Evolutionary conservation across 2,329 filamentous ascomycete genomes (phyloP).

Genomic region (Fusarium sp.): DNA sequence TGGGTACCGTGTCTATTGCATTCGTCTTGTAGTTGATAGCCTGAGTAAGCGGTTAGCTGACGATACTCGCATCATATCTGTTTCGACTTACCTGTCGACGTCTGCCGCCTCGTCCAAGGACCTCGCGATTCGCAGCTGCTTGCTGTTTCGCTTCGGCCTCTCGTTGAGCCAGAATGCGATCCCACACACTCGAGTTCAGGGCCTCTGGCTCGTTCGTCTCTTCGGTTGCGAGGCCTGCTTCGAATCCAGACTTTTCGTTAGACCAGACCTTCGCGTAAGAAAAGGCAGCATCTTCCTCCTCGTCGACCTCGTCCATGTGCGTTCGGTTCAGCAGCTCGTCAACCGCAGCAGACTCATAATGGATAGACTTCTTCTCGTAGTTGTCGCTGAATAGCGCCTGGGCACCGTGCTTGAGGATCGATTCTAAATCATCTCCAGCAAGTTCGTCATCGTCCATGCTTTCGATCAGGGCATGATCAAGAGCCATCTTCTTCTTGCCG

Average conservation of each 20-base stretch:
- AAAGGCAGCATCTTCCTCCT: slow-evolving; percentile 83
- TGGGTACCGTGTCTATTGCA: slow-evolving; percentile 21
- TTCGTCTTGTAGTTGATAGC: slow-evolving; percentile 51
- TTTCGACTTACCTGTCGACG: slow-evolving; percentile 60
- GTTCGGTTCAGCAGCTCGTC: slow-evolving; percentile 91
- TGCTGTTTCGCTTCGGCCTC: slow-evolving; percentile 82
- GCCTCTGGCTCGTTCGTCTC: slow-evolving; percentile 64
- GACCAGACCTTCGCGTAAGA: slow-evolving; percentile 93
- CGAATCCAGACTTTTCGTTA: slow-evolving; percentile 78
- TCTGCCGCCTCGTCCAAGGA: slow-evolving; percentile 87
- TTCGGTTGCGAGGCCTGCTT: slow-evolving; percentile 69
- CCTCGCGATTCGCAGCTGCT: slow-evolving; percentile 74
- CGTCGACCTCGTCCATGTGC: slow-evolving; percentile 78
- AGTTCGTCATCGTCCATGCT: slow-evolving; percentile 88
- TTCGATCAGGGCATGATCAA: slow-evolving; percentile 95
- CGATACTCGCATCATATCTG: neutral
- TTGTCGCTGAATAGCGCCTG: slow-evolving; percentile 86
- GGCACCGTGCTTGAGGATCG: slow-evolving; percentile 88
- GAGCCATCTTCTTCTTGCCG: slow-evolving; percentile 93
- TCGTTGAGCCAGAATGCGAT: slow-evolving; percentile 86
- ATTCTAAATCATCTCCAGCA: slow-evolving; percentile 82
- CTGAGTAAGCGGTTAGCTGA: slow-evolving; percentile 41
- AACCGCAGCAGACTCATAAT: slow-evolving; percentile 84
- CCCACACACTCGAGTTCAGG: slow-evolving; percentile 82
- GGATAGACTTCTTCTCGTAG: slow-evolving; percentile 76